These are phyloP conservation scores for Wickerhamomyces sp. DNA, from an alignment of 1,139 yeast genomes.

Conservation along the genomic window DNA sequence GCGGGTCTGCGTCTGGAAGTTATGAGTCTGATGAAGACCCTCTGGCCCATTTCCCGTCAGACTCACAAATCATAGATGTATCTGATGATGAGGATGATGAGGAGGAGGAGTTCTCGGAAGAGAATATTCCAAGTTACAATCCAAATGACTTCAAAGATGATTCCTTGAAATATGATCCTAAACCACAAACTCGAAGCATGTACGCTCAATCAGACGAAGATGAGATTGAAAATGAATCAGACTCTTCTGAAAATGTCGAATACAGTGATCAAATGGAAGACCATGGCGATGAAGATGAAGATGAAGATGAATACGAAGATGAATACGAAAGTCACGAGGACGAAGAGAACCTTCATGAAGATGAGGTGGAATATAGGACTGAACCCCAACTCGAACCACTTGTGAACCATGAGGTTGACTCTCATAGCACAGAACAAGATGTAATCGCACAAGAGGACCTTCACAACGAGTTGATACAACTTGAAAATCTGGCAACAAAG, in stretches of 20 bases:
- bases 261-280: not conserved
- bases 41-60: slow-evolving; percentile 6
- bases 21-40: slow-evolving; percentile 5
- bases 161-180: slow-evolving; percentile 7
- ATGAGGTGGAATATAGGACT: not conserved
- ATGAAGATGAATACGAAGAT: not conserved
- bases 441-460: no score
- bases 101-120: slow-evolving; percentile 7
- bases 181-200: slow-evolving; percentile 15
- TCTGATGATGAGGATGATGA: slow-evolving; percentile 9
- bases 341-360: no score
- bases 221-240: not conserved
- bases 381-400: not conserved
- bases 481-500: no score
- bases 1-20: slow-evolving; percentile 9
- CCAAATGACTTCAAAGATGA: slow-evolving; percentile 7
- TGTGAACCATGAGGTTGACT: no score
- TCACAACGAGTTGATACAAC: no score
- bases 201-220: slow-evolving; percentile 1
- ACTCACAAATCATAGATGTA: slow-evolving; percentile 10
- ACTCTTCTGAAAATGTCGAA: not conserved
- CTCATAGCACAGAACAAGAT: no score
- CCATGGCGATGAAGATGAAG: not conserved
- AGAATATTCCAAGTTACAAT: slow-evolving; percentile 3
- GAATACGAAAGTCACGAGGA: not conserved